A percentile compares a stretch with the other conserved stretches of the same genome.
Evolutionary conservation across 2,329 filamentous ascomycete species (phyloP).

Genomic region (Cytospora piceicola): DNA sequence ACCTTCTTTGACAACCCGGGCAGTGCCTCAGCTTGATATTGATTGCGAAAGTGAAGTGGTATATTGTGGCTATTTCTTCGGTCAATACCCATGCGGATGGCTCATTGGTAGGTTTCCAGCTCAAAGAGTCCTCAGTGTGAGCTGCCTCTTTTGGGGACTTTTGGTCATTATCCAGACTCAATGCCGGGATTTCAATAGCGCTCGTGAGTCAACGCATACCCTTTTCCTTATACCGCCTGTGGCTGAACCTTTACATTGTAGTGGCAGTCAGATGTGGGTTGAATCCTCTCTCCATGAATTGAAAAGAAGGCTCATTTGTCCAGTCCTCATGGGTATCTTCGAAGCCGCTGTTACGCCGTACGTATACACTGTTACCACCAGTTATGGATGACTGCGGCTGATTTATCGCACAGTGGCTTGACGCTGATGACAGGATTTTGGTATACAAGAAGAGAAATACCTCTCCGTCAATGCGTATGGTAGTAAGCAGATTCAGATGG

Average conservation of each 20-base stretch:
- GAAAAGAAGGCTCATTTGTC: not conserved
- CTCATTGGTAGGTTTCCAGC: slow-evolving; percentile 44
- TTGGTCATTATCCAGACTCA: slow-evolving; percentile 42
- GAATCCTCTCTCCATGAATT: not conserved
- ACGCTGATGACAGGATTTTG: slow-evolving; percentile 44
- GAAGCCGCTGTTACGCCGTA: slow-evolving; percentile 41
- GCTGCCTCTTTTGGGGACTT: slow-evolving; percentile 41
- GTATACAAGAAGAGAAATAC: slow-evolving; percentile 42
- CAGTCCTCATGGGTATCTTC: slow-evolving; percentile 41
- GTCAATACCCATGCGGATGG: slow-evolving; percentile 47
- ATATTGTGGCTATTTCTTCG: slow-evolving; percentile 47
- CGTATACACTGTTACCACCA: too few relatives aligned
- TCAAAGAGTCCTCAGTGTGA: slow-evolving; percentile 41
- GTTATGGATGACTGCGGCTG: not conserved
- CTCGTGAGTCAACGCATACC: not conserved
- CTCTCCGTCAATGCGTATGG: slow-evolving; percentile 43
- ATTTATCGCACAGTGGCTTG: slow-evolving; percentile 30
- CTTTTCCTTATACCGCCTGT: too few relatives aligned
- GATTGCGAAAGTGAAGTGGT: slow-evolving; percentile 39
- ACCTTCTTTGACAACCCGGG: too few relatives aligned
- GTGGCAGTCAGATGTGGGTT: slow-evolving; percentile 13
- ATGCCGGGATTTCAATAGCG: slow-evolving; percentile 32
- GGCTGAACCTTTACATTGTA: not conserved
- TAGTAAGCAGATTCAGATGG: slow-evolving; percentile 28
- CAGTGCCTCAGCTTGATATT: too few relatives aligned